Evolutionary conservation across 345 rosid species (phyloP).

Genomic region (Garcia nutans): DNA sequence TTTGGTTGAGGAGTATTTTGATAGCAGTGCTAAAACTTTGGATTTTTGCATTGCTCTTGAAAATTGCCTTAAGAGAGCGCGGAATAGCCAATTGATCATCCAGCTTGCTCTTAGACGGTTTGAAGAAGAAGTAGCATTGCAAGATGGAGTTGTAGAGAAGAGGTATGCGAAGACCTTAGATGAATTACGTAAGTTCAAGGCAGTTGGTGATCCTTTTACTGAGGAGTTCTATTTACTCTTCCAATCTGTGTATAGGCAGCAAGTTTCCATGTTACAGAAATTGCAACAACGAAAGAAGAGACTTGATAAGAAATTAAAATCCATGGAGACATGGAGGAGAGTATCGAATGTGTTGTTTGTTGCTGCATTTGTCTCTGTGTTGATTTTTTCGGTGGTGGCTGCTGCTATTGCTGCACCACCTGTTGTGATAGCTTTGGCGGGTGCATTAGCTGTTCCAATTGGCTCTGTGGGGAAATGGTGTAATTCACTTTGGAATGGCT

Average conservation of each 20-base stretch:
- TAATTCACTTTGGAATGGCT: conserved; percentile 53
- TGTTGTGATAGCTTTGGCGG: conserved; percentile 58
- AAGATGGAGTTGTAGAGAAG: conserved; percentile 31
- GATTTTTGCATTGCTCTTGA: conserved; percentile 79
- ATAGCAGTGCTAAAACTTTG: conserved; percentile 55
- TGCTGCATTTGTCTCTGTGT: conserved; percentile 61
- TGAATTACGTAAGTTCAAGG: conserved; percentile 63
- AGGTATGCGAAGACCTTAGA: conserved; percentile 60
- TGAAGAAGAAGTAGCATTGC: conserved; percentile 48
- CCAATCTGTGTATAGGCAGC: conserved; percentile 50
- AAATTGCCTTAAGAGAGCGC: conserved; percentile 62
- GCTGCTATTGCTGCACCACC: conserved; percentile 86
- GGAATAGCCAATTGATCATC: conserved; percentile 61
- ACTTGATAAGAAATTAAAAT: conserved; percentile 62
- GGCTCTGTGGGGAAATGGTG: conserved; percentile 87
- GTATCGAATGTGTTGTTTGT: conserved; percentile 72
- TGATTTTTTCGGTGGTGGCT: conserved; percentile 85
- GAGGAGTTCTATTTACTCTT: conserved; percentile 59
- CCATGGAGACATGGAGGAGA: conserved; percentile 69
- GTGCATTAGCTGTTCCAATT: conserved; percentile 65
- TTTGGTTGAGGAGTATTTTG: conserved; percentile 70
- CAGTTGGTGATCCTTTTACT: conserved; percentile 64
- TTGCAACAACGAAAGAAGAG: conserved; percentile 47
- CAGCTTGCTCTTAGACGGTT: conserved; percentile 60
- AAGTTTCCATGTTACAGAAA: conserved; percentile 49